phyloP scores from a whole-genome alignment of 169 alveolate species.

The Plasmodium ovale region DNA sequence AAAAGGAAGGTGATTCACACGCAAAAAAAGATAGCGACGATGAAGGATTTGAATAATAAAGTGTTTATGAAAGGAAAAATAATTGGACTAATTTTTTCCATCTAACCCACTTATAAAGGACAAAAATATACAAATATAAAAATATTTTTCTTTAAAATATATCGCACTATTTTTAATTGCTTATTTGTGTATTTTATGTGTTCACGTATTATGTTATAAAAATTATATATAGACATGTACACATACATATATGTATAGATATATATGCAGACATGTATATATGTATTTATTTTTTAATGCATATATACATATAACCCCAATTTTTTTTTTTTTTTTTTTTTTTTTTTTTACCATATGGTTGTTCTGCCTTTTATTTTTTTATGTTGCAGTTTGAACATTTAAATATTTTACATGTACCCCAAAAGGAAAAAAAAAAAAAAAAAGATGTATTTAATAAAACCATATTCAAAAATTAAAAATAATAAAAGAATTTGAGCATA shows the following conservation, averaged over 20 bases:
- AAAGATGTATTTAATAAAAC: slow-evolving; percentile 23
- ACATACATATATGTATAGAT: neutral
- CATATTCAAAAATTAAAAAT: slow-evolving; percentile 56
- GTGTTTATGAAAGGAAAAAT: slow-evolving; percentile 2
- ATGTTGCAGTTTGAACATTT: slow-evolving; percentile 63
- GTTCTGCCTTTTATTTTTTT: slow-evolving; percentile 39
- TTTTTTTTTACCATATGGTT: slow-evolving; percentile 28
- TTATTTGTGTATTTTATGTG: slow-evolving; percentile 47
- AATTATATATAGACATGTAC: slow-evolving; percentile 15
- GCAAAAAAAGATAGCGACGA: slow-evolving; percentile 61
- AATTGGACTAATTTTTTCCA: neutral
- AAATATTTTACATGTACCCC: slow-evolving; percentile 43
- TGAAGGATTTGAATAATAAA: slow-evolving; percentile 39
- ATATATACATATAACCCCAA: neutral
- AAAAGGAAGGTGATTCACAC: slow-evolving; percentile 43
- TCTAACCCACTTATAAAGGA: slow-evolving; percentile 9
- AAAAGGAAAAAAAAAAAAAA: slow-evolving; percentile 36
- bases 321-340: neutral
- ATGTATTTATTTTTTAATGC: neutral
- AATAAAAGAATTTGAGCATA: slow-evolving; percentile 47
- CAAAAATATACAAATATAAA: slow-evolving; percentile 6
- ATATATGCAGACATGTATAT: slow-evolving; percentile 19
- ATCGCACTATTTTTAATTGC: slow-evolving; percentile 23
- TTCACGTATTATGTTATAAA: slow-evolving; percentile 21
- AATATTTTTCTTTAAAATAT: slow-evolving; percentile 42